phyloP scores from a whole-genome alignment of 768 basidiomycete genomes.

The Xerocomellus amylosporus region DNA sequence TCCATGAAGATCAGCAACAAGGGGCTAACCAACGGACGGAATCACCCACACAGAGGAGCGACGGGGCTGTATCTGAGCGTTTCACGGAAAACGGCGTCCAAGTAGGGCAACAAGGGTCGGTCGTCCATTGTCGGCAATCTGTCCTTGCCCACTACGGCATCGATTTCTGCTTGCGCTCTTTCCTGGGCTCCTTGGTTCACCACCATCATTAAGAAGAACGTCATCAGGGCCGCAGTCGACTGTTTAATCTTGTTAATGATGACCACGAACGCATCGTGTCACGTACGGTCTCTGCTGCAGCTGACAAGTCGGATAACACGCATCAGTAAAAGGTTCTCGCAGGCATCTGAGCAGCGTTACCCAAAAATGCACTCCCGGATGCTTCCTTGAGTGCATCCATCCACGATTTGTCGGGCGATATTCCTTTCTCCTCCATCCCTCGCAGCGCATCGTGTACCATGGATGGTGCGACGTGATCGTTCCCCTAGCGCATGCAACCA shows the following conservation, averaged over 20 bases:
- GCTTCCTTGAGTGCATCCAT: background rate
- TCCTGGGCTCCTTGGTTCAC: conserved; percentile 4
- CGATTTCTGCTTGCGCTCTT: conserved; percentile 6
- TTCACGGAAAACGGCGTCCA: conserved; percentile 11
- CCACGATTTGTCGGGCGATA: background rate
- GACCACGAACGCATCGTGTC: background rate
- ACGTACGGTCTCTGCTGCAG: conserved; percentile 7
- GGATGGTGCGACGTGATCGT: background rate
- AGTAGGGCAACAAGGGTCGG: conserved; percentile 3
- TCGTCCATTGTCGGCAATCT: conserved; percentile 5
- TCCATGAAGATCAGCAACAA: background rate
- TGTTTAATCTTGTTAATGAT: background rate
- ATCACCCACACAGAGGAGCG: conserved; percentile 3
- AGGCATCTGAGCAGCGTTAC: background rate
- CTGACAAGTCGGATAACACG: background rate
- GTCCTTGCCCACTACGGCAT: background rate
- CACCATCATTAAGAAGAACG: conserved; percentile 13
- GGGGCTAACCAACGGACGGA: background rate
- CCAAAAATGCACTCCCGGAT: conserved; percentile 3
- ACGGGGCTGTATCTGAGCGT: background rate
- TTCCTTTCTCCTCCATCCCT: background rate
- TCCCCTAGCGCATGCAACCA: background rate
- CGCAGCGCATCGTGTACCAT: conserved; percentile 5
- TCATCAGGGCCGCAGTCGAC: background rate
- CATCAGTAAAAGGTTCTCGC: background rate